These are phyloP conservation scores for Cynanchum wilfordii DNA, from an alignment of 257 asterid genomes.

Conservation along the genomic window DNA sequence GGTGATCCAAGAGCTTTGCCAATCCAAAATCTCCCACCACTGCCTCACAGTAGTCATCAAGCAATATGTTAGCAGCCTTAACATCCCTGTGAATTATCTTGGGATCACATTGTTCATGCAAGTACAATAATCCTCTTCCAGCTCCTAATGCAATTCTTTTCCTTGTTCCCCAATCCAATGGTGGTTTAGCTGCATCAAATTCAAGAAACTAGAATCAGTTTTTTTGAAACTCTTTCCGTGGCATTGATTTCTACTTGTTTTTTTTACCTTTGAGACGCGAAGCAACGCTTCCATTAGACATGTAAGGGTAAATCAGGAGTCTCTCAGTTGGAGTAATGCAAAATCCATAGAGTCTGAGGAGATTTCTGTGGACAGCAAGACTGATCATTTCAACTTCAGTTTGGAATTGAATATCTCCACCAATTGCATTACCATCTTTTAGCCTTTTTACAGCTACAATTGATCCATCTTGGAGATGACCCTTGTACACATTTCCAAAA, in stretches of 20 bases:
- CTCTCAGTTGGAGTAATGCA: slow-evolving; percentile 69
- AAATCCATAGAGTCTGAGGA: slow-evolving; percentile 77
- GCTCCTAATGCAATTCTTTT: slow-evolving; percentile 87
- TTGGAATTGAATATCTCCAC: slow-evolving; percentile 89
- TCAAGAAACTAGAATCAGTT: background rate
- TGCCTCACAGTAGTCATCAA: slow-evolving; percentile 81
- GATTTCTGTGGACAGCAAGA: slow-evolving; percentile 87
- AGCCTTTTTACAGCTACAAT: slow-evolving; percentile 88
- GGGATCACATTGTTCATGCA: slow-evolving; percentile 96
- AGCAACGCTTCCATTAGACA: slow-evolving; percentile 97
- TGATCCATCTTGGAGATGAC: slow-evolving; percentile 69
- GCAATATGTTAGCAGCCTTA: slow-evolving; percentile 91
- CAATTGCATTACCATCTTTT: slow-evolving; percentile 61
- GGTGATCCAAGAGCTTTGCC: slow-evolving; percentile 93
- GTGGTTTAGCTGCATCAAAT: slow-evolving; percentile 57
- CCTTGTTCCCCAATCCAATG: slow-evolving; percentile 81
- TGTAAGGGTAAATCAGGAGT: slow-evolving; percentile 81
- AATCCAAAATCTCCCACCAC: slow-evolving; percentile 95
- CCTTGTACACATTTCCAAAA: slow-evolving; percentile 87
- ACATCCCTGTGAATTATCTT: slow-evolving; percentile 97
- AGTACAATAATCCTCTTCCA: slow-evolving; percentile 84
- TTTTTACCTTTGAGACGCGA: slow-evolving; percentile 75
- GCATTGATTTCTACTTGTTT: background rate
- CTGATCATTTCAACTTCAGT: slow-evolving; percentile 94
- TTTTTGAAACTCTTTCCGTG: background rate